A percentile compares a stretch with the other conserved stretches of the same genome.
Evolutionary conservation across 2,329 filamentous ascomycete genomes (phyloP).

Genomic region (Calonectria pauciramosa): DNA sequence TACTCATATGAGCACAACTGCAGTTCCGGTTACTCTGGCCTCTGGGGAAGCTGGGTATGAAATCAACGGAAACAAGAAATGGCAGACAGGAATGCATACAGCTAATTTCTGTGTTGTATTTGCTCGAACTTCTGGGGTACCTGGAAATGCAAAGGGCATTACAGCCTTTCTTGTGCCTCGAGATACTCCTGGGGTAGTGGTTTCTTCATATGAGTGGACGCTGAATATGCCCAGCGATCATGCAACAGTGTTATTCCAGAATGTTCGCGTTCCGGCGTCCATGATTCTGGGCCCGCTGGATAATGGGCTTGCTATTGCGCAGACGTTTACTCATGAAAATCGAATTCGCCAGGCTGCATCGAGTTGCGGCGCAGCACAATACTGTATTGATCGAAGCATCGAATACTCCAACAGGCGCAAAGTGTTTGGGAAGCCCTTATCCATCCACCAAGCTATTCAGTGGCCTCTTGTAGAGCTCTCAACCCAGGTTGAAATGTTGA

Average conservation of each 20-base stretch:
- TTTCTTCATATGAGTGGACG: constrained; percentile 33
- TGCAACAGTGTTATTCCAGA: constrained; percentile 25
- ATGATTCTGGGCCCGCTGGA: constrained; percentile 22
- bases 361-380: constrained; percentile 31
- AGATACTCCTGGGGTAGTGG: constrained; percentile 18
- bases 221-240: constrained; percentile 39
- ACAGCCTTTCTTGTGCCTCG: constrained; percentile 30
- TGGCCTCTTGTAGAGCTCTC: constrained; percentile 36
- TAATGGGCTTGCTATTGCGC: constrained; percentile 33
- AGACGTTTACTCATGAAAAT: constrained; percentile 37
- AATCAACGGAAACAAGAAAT: constrained; percentile 38
- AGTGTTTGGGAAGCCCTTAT: constrained; percentile 32
- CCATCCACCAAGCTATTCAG: constrained; percentile 34
- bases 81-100: constrained; percentile 32
- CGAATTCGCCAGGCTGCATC: constrained; percentile 32
- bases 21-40: constrained; percentile 9
- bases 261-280: constrained; percentile 25
- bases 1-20: constrained; percentile 33
- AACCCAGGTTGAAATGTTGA: constrained; percentile 33
- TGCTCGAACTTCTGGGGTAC: constrained; percentile 31
- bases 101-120: constrained; percentile 33
- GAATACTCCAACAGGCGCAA: constrained; percentile 26
- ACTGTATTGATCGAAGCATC: constrained; percentile 28
- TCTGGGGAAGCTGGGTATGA: constrained; percentile 22
- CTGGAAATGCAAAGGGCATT: constrained; percentile 30